Base-by-base conservation (phyloP, 345 rosid genomes). In the Punica granatum region DNA sequence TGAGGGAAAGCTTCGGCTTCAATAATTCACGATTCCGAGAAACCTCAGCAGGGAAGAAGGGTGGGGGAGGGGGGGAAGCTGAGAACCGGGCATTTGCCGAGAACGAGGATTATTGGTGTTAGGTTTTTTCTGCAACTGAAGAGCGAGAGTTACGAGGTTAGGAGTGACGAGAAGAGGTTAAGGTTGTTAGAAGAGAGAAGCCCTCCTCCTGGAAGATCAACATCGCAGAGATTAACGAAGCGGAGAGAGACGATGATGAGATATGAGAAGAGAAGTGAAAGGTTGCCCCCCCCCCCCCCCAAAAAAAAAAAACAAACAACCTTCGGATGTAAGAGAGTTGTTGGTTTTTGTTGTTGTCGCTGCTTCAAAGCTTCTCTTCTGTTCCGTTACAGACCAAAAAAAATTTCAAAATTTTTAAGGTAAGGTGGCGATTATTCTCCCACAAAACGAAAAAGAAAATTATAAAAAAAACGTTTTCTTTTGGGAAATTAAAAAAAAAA, bases 101-200 rank as follows among this genome's bases (percentile, higher is more conserved):
- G 67, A 34, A 37, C 32, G 54, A 69, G 60, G 63, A 64, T 41
- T 42, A 28, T 14, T 56, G 35, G 39, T 36, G 62, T 42, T 41
- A 19, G 48, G 48, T 23, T 62, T 66, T 41, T 19, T 42, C n/a
- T 7, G 69, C 63, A 68, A 68, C 65, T 60, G 51, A 42, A 60
- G 31, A 63, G 71, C 77, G 72, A 31, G 53, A 70, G 43, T 69
- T 70, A 7, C 80, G 77, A 70, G 65, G 69, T 25, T 48, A 25
- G 53, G 69, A 59, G 68, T 54, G 67, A 65, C 42, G 65, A n/a
- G n/a, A 63, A 48, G 69, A 59, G 46, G 44, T 65, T 31, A 21
- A 64, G 68, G 58, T 64, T 51, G 70, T 60, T 69, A 28, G 60
- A 39, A 64, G 56, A 58, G 28, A n/a, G 26, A 72, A 64, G 51